A percentile compares a stretch with the other conserved stretches of the same genome.
Evolutionary conservation across 805 yeast species (phyloP).

Genomic region (Starmerella floricola): DNA sequence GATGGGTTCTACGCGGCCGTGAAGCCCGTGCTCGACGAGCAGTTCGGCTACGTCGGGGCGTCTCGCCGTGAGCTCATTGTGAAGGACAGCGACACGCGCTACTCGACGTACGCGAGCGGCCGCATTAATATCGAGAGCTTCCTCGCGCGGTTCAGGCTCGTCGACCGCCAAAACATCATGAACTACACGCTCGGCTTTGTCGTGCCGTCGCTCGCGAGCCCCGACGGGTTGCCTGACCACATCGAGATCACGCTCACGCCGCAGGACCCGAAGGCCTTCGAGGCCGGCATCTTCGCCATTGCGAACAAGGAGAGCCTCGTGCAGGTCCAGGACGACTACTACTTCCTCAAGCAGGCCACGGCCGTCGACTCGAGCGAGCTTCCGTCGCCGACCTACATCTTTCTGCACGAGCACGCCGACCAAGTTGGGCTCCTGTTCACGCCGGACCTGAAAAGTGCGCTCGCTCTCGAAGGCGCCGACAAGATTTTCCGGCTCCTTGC

Average conservation of each 20-base stretch:
- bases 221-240: slow-evolving; percentile 38
- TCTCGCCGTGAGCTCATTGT: slow-evolving; percentile 32
- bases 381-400: slow-evolving; percentile 65
- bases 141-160: slow-evolving; percentile 47
- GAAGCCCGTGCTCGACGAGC: slow-evolving; percentile 42
- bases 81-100: slow-evolving; percentile 53
- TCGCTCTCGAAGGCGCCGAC: slow-evolving; percentile 36
- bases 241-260: slow-evolving; percentile 55
- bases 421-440: slow-evolving; percentile 54
- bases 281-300: slow-evolving; percentile 68
- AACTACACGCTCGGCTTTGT: slow-evolving; percentile 52
- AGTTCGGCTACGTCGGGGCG: slow-evolving; percentile 68
- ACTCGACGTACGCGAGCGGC: slow-evolving; percentile 72
- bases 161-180: slow-evolving; percentile 70
- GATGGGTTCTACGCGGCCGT: slow-evolving; percentile 40
- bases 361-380: slow-evolving; percentile 57
- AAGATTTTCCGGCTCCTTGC: slow-evolving; percentile 53
- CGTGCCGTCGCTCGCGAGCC: slow-evolving; percentile 44
- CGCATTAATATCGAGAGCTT: slow-evolving; percentile 62
- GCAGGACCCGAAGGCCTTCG: slow-evolving; percentile 35
- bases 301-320: slow-evolving; percentile 80
- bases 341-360: slow-evolving; percentile 72
- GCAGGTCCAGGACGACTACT: slow-evolving; percentile 58
- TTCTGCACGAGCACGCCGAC: slow-evolving; percentile 82
- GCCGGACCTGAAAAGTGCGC: slow-evolving; percentile 32